Conservation (phyloP, 768 basidiomycete species). For the Sporobolomyces phaffii region DNA sequence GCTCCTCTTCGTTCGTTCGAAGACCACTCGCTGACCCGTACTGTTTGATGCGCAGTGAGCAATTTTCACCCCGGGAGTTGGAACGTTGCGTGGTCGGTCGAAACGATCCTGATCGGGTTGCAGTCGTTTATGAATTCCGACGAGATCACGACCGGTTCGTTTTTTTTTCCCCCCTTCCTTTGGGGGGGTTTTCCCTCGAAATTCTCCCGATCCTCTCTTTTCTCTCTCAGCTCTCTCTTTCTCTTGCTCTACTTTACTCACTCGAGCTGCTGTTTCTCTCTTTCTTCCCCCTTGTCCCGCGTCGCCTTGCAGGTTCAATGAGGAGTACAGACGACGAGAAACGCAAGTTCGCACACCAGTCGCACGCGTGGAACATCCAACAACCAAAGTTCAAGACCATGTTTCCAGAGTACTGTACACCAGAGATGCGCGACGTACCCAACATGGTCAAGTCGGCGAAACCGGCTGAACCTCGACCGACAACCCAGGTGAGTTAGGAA, state of each 20-base stretch:
- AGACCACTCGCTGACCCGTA: no score
- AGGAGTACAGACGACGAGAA: conserved; percentile 74
- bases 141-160: conserved; percentile 73
- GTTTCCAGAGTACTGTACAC: conserved; percentile 61
- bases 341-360: conserved; percentile 64
- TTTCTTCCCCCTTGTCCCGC: no score
- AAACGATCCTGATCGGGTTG: conserved; percentile 70
- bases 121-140: conserved; percentile 91
- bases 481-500: no score
- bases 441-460: conserved; percentile 60
- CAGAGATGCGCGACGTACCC: conserved; percentile 65
- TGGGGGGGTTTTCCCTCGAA: not conserved
- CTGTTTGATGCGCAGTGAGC: not conserved
- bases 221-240: not conserved
- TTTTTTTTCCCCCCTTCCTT: not conserved
- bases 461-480: no score
- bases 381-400: conserved; percentile 40
- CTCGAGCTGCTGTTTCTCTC: not conserved
- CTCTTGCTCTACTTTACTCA: not conserved
- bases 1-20: not conserved
- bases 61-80: conserved; percentile 42
- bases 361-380: conserved; percentile 76
- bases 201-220: not conserved
- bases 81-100: conserved; percentile 94
- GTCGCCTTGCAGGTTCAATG: conserved; percentile 75